Evolutionary conservation across 768 basidiomycete genomes (phyloP).

Genomic region (Auriscalpium vulgare): DNA sequence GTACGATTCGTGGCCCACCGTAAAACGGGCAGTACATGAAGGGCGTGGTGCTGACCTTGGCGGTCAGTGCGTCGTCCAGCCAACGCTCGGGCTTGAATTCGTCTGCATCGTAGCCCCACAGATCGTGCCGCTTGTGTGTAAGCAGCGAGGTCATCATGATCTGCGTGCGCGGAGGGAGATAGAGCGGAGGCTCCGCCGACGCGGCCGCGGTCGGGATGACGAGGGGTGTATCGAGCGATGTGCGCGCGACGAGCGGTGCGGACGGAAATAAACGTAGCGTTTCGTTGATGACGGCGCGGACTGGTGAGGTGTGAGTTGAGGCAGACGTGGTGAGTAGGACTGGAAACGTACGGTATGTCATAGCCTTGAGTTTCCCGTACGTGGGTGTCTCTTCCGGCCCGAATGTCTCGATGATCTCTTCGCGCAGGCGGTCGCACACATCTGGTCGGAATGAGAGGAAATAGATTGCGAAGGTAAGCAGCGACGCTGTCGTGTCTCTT

Average conservation of each 20-base stretch:
- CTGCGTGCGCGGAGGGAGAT: constrained; percentile 12
- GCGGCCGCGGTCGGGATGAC: constrained; percentile 15
- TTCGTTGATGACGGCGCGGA: constrained; percentile 30
- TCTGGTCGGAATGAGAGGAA: constrained; percentile 25
- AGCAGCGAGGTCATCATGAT: constrained; percentile 22
- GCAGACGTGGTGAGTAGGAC: background rate
- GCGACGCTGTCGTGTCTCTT: constrained; percentile 22
- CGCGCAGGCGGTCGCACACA: constrained; percentile 22
- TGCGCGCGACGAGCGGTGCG: constrained; percentile 8
- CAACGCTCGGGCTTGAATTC: constrained; percentile 59
- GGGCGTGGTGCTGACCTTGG: constrained; percentile 48
- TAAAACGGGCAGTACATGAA: constrained; percentile 69
- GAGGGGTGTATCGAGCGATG: constrained; percentile 5
- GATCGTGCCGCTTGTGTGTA: constrained; percentile 35
- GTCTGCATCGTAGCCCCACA: constrained; percentile 47
- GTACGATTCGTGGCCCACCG: constrained; percentile 49
- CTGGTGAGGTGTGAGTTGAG: background rate
- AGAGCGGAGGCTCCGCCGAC: constrained; percentile 13
- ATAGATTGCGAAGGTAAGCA: constrained; percentile 27
- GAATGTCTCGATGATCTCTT: constrained; percentile 25
- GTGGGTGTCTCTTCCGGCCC: constrained; percentile 22
- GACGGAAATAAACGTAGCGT: constrained; percentile 11
- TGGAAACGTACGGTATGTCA: constrained; percentile 22
- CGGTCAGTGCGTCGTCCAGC: constrained; percentile 43
- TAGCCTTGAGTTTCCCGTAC: constrained; percentile 25